Conservation (phyloP, 306 rosid species). For the Hippophae rhamnoides region DNA sequence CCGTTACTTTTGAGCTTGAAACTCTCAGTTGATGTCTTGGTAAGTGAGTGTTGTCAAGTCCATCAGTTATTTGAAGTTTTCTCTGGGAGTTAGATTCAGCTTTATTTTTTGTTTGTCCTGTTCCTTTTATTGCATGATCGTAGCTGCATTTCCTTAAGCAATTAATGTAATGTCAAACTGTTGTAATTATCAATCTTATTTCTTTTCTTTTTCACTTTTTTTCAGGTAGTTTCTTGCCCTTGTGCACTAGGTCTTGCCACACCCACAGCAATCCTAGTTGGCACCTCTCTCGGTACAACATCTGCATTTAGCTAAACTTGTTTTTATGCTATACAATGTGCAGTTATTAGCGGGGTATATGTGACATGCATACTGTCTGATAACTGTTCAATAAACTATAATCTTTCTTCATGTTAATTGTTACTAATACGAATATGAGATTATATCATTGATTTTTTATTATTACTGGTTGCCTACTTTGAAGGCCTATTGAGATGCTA, state of each 20-base stretch:
- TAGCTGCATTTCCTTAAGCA: not conserved
- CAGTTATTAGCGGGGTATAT: too few species aligned
- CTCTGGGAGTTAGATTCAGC: not conserved
- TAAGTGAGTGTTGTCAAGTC: slow-evolving; percentile 34
- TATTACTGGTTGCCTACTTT: too few species aligned
- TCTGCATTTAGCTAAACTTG: slow-evolving; percentile 18
- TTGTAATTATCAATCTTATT: not conserved
- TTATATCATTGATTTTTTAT: too few species aligned
- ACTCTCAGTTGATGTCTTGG: slow-evolving; percentile 90
- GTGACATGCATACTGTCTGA: too few species aligned
- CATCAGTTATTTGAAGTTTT: not conserved
- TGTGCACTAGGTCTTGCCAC: slow-evolving; percentile 98
- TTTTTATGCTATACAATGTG: not conserved
- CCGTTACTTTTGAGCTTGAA: slow-evolving; percentile 90
- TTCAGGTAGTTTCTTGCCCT: slow-evolving; percentile 97
- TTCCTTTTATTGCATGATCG: too few species aligned
- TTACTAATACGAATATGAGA: not conserved
- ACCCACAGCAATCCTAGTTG: slow-evolving; percentile 94
- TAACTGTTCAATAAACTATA: too few species aligned
- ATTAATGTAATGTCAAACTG: not conserved
- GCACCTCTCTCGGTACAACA: slow-evolving; percentile 78
- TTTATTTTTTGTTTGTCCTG: not conserved
- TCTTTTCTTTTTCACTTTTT: not conserved
- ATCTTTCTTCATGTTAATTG: not conserved
- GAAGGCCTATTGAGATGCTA: too few species aligned